A percentile compares a stretch with the other conserved stretches of the same genome.
Conservation (phyloP, 106 monocot species). For the Gastrodia elata region DNA sequence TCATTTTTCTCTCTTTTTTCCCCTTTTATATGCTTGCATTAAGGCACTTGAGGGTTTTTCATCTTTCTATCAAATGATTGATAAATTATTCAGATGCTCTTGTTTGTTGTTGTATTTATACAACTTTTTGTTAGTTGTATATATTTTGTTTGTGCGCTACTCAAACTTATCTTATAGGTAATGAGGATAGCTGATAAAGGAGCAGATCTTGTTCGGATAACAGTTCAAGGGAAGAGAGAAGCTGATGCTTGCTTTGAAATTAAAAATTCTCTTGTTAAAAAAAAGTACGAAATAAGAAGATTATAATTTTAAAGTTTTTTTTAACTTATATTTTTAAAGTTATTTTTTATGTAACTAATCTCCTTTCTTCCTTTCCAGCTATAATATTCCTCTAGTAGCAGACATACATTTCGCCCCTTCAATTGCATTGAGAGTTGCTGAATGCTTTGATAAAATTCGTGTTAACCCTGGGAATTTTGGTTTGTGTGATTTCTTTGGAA, state of each 20-base stretch:
- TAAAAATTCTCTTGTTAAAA: conserved; percentile 91
- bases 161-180: conserved; percentile 32
- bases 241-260: conserved; percentile 99
- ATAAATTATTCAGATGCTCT: not conserved
- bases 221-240: conserved; percentile 96
- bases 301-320: not conserved
- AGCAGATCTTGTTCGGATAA: conserved; percentile 93
- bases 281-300: conserved; percentile 42
- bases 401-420: conserved; percentile 99
- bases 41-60: not conserved
- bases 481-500: conserved; percentile 12
- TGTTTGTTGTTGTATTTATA: not conserved
- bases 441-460: conserved; percentile 99
- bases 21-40: not conserved
- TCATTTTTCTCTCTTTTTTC: not conserved
- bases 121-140: not conserved
- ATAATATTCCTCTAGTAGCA: conserved; percentile 95
- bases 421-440: conserved; percentile 91
- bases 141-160: not conserved
- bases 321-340: not conserved
- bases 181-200: conserved; percentile 99
- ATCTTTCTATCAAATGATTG: not conserved
- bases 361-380: conserved; percentile 42
- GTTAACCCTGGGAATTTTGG: conserved; percentile 99
- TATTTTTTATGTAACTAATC: not conserved